Conservation (phyloP, 2,329 filamentous ascomycete species). For the Botrytis galanthina region DNA sequence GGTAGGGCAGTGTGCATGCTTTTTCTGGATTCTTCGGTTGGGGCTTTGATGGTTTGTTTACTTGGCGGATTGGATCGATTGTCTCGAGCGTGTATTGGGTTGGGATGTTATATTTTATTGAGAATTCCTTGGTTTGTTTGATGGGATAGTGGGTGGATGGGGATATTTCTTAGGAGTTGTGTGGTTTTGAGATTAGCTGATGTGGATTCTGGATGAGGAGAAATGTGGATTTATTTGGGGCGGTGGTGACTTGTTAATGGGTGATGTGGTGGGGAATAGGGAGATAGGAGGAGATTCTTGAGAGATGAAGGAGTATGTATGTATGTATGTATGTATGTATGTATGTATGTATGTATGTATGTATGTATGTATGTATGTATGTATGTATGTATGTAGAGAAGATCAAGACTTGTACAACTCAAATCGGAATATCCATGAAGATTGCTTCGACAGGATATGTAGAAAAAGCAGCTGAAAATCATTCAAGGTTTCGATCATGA, state of each 20-base stretch:
- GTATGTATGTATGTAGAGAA: too few species aligned
- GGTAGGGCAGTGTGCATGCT: background rate
- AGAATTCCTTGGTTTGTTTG: background rate
- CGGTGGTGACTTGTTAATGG: background rate
- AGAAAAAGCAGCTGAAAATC: background rate
- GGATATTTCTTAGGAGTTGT: too few species aligned
- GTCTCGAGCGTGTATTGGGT: background rate
- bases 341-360: background rate
- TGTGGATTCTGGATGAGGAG: background rate
- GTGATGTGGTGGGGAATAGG: background rate
- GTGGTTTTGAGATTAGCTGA: background rate
- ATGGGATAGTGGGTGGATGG: rapidly evolving
- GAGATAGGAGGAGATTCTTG: background rate
- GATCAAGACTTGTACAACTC: too few species aligned
- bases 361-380: too few species aligned
- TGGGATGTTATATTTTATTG: too few species aligned
- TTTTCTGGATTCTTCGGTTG: background rate
- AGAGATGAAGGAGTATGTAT: background rate
- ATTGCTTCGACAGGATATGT: too few species aligned
- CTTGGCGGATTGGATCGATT: background rate
- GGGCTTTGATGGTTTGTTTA: background rate
- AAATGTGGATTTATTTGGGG: background rate
- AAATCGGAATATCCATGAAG: too few species aligned
- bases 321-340: background rate
- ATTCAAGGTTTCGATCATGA: background rate